phyloP scores from a whole-genome alignment of 495 filamentous ascomycete genomes.

The Letharia lupina region DNA sequence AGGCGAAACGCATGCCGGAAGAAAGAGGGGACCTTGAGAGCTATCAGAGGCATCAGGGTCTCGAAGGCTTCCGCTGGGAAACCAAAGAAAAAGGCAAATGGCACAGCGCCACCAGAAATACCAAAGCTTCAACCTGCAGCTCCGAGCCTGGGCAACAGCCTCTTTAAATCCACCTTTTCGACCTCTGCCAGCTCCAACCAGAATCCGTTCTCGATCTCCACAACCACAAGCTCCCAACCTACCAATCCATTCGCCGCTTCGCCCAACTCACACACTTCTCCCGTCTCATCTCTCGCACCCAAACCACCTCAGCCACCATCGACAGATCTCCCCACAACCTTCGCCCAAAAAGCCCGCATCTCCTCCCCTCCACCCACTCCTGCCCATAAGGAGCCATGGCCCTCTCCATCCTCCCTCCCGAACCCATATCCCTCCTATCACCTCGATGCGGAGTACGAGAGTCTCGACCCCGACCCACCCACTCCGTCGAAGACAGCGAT shows the following conservation, averaged over 20 bases:
- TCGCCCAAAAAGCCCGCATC: slow-evolving; percentile 57
- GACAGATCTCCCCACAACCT: slow-evolving; percentile 55
- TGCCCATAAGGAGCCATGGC: slow-evolving; percentile 59
- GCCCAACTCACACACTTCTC: slow-evolving; percentile 29
- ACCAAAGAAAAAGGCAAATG: slow-evolving; percentile 24
- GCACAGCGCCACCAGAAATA: slow-evolving; percentile 24
- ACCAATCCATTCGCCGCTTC: slow-evolving; percentile 48
- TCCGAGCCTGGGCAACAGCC: slow-evolving; percentile 46
- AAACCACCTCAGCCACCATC: slow-evolving; percentile 31
- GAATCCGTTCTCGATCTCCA: slow-evolving; percentile 24
- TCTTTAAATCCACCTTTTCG: slow-evolving; percentile 44
- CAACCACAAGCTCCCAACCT: slow-evolving; percentile 39
- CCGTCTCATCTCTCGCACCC: slow-evolving; percentile 40
- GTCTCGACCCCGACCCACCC: slow-evolving; percentile 51
- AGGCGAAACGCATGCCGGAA: slow-evolving; percentile 69
- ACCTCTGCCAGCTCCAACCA: slow-evolving; percentile 15
- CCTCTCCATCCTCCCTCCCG: slow-evolving; percentile 53
- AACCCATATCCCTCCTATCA: slow-evolving; percentile 64
- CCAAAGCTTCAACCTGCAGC: slow-evolving; percentile 17
- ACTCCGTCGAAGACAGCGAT: slow-evolving; percentile 38
- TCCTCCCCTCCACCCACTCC: slow-evolving; percentile 37
- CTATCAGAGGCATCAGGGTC: slow-evolving; percentile 54
- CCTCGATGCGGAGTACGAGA: slow-evolving; percentile 91
- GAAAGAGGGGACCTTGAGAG: slow-evolving; percentile 71
- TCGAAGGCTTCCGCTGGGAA: slow-evolving; percentile 28